Base-by-base conservation (phyloP, 2,329 filamentous ascomycete species). In the Colletotrichum sp. region DNA sequence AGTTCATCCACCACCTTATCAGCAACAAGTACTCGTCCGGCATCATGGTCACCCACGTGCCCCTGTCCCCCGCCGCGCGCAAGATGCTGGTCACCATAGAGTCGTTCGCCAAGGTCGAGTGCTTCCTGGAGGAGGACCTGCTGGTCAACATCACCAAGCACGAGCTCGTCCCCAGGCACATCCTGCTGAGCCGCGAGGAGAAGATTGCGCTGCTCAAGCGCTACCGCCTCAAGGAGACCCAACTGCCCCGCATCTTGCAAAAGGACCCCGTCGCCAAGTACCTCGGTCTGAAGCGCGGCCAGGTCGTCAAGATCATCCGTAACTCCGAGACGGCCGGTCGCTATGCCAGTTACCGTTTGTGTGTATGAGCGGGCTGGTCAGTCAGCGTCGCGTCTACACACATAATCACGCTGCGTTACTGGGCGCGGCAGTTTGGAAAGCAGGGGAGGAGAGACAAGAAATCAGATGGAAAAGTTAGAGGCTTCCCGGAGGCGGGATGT, bases 91-190 rank as follows among this genome's bases (percentile, higher is more conserved):
- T 93, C 78, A 93, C 93, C 75, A 92, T 96, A 74, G 92, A 94
- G 80, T 92, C 93, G 77, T 90, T 92, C 83, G 94, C 94, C 71
- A 92, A 94, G 82, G 95, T 98, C 82, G 97, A 99, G 88, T 95
- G 95, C 83, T 99, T 99, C 88, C 92, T 96, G 80, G 97, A 98
- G 89, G 94, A 97, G 84, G 97, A 99, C 86, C 87, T 99, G 80
- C 90, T 98, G 76, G 96, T 99, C 86, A 99, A 99, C 87, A 98
- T 99, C 85, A 98, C 96, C 75, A 95, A 96, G 85, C 97, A 99
- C 87, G 96, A 98, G 86, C 91, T 99, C 72, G 97, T 99, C 34
- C 97, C 97, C 60, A 96, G 94, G 84, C 97, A 99, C 83, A 93
- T 98, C 48, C 87, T 98, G 76, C 91, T 99, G 72, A 98, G 95